Evolutionary conservation across 805 yeast genomes (phyloP).

Genomic region (Starmerella apis): DNA sequence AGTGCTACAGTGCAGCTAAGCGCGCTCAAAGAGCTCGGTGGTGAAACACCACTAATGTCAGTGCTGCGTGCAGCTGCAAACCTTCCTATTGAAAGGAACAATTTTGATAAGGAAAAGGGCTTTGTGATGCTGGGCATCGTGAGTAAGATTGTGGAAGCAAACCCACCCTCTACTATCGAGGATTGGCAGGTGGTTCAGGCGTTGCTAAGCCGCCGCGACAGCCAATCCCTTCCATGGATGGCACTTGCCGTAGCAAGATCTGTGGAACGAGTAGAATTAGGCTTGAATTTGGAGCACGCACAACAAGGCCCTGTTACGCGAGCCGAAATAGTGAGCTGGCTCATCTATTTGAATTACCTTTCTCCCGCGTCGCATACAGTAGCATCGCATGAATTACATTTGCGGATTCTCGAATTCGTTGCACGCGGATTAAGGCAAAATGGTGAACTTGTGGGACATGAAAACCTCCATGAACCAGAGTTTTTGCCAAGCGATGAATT

Average conservation of each 20-base stretch:
- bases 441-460: not conserved
- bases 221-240: slow-evolving; percentile 3
- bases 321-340: not conserved
- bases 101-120: not conserved
- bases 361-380: not conserved
- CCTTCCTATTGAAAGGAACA: not conserved
- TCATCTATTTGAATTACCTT: not conserved
- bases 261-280: not conserved
- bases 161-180: not conserved
- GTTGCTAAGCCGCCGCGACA: not conserved
- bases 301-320: not conserved
- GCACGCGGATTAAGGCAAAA: not conserved
- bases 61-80: not conserved
- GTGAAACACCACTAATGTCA: not conserved
- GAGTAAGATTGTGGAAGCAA: not conserved
- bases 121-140: not conserved
- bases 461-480: not conserved
- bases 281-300: not conserved
- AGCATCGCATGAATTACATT: slow-evolving; percentile 1
- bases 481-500: not conserved
- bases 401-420: slow-evolving; percentile 2
- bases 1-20: not conserved
- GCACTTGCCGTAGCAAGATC: not conserved
- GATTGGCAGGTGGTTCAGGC: not conserved
- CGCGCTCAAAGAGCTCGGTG: not conserved